A percentile compares a stretch with the other conserved stretches of the same genome.
phyloP scores from a whole-genome alignment of 768 basidiomycete genomes.

The Porphyrellus cyaneotinctus region DNA sequence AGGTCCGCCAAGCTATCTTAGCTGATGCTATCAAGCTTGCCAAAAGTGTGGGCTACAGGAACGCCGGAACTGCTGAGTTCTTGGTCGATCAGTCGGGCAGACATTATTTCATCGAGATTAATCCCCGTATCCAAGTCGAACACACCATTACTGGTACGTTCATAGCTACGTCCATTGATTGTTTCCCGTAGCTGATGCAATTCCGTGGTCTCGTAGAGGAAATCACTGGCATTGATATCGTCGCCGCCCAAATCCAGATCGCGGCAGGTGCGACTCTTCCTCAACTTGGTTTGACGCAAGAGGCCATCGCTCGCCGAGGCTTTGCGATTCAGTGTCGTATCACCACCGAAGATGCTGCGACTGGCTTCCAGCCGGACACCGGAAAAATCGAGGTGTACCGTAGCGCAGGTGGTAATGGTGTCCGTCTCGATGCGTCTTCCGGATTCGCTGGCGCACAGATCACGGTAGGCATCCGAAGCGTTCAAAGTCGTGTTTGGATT shows the following conservation, averaged over 20 bases:
- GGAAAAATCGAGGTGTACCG: constrained; percentile 99
- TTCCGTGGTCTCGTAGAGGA: constrained; percentile 65
- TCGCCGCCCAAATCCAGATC: constrained; percentile 99
- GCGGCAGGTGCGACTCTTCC: constrained; percentile 96
- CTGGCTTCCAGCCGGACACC: constrained; percentile 94
- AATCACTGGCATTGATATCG: constrained; percentile 98
- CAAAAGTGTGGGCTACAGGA: constrained; percentile 89
- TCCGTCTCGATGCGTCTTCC: constrained; percentile 92
- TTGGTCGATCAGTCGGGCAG: constrained; percentile 94
- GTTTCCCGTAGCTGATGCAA: background rate
- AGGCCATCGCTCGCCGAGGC: constrained; percentile 92
- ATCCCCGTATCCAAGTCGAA: constrained; percentile 99
- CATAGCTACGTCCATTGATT: background rate
- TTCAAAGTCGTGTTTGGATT: constrained; percentile 2
- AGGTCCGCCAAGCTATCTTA: constrained; percentile 84
- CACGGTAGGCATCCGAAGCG: constrained; percentile 55
- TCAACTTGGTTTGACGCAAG: constrained; percentile 93
- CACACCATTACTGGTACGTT: constrained; percentile 92
- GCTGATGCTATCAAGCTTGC: constrained; percentile 92
- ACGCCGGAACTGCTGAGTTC: constrained; percentile 98
- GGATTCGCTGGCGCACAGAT: constrained; percentile 99
- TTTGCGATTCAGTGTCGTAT: constrained; percentile 98
- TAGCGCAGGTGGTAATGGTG: constrained; percentile 97
- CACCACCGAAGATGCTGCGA: constrained; percentile 94
- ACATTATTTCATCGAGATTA: constrained; percentile 99